A percentile compares a stretch with the other conserved stretches of the same genome.
Evolutionary conservation across 345 rosid species (phyloP).

Genomic region (Sonneratia alba): DNA sequence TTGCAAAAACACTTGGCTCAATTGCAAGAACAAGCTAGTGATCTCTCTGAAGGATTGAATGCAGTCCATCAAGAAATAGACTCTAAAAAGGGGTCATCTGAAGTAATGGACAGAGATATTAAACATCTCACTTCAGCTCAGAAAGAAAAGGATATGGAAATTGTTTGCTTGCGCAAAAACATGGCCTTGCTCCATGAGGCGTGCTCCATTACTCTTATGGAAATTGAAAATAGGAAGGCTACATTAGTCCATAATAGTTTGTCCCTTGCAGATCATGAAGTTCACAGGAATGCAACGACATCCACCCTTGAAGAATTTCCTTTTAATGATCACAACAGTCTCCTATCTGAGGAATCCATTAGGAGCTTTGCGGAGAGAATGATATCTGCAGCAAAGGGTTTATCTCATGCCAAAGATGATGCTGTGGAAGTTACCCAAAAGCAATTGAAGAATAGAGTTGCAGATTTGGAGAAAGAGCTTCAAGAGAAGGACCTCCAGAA

Average conservation of each 20-base stretch:
- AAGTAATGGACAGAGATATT: conserved; percentile 33
- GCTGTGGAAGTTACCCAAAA: conserved; percentile 38
- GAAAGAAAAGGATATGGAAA: conserved; percentile 46
- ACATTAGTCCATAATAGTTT: conserved; percentile 27
- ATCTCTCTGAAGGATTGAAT: conserved; percentile 30
- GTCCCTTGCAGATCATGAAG: conserved; percentile 14
- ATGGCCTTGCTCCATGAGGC: conserved; percentile 59
- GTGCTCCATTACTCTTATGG: conserved; percentile 43
- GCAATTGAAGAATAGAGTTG: conserved; percentile 56
- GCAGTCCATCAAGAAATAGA: conserved; percentile 26
- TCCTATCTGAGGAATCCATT: conserved; percentile 46
- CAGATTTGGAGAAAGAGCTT: conserved; percentile 77
- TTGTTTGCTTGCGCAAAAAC: conserved; percentile 34
- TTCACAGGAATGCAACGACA: conserved; percentile 22
- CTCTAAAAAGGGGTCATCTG: conserved; percentile 29
- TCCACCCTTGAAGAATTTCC: conserved; percentile 15
- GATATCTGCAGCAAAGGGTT: conserved; percentile 36
- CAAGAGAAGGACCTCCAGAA: conserved; percentile 82
- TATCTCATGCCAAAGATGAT: conserved; percentile 37
- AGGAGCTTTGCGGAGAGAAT: conserved; percentile 47
- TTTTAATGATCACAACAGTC: conserved; percentile 15
- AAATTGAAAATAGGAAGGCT: conserved; percentile 54
- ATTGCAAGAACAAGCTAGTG: conserved; percentile 41
- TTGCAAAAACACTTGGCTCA: conserved; percentile 37
- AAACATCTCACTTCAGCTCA: conserved; percentile 29